Evolutionary conservation across 257 asterid species (phyloP).

Genomic region (Penstemon eatonii): DNA sequence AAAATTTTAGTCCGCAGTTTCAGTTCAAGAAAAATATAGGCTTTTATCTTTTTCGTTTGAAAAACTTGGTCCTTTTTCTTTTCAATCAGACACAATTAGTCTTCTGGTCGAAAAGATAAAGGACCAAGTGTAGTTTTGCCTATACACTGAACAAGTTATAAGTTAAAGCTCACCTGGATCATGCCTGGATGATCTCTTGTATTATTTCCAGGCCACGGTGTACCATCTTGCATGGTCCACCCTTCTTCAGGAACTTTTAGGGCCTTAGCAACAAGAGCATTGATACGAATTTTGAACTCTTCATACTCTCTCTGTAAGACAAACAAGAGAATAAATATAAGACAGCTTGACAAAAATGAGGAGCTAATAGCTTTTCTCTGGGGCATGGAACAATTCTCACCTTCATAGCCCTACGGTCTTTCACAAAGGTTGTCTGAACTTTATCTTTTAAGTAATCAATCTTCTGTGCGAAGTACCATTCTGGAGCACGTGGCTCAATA

Average conservation of each 20-base stretch:
- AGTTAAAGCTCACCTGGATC: constrained; percentile 68
- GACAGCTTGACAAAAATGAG: constrained; percentile 27
- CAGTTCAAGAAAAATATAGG: no score
- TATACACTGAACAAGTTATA: neutral
- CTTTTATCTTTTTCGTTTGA: no score
- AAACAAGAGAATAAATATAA: constrained; percentile 30
- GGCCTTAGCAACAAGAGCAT: constrained; percentile 86
- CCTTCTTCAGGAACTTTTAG: constrained; percentile 95
- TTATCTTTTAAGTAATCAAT: constrained; percentile 87
- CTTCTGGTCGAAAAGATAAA: no score
- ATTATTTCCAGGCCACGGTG: constrained; percentile 99
- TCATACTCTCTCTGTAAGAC: constrained; percentile 84
- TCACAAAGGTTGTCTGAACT: constrained; percentile 90
- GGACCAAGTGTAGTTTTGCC: no score
- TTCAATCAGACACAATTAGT: no score
- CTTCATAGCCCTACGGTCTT: constrained; percentile 99
- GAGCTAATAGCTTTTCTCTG: neutral
- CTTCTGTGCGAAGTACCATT: constrained; percentile 91
- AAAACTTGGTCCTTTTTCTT: no score
- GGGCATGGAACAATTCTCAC: constrained; percentile 35
- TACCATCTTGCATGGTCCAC: constrained; percentile 98
- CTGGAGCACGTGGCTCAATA: constrained; percentile 98
- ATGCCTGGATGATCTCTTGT: constrained; percentile 98
- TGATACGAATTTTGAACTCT: constrained; percentile 85
- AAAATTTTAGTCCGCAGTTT: no score